Base-by-base conservation (phyloP, 1,284 basidiomycete species). In the Cryptococcus sp. region DNA sequence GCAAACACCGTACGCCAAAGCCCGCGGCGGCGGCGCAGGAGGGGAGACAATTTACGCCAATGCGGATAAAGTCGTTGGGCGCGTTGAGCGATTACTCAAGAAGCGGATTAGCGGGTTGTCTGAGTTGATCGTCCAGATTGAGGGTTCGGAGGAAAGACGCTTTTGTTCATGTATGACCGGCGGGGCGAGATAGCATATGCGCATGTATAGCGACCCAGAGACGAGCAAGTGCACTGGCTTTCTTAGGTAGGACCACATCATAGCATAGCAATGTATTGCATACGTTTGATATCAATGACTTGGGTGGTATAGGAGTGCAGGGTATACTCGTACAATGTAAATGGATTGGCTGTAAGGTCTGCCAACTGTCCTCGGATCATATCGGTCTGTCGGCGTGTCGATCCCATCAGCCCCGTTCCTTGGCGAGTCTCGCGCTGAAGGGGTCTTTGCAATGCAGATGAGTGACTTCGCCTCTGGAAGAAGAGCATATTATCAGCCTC, bases 371-470 rank as follows among this genome's bases (percentile, higher is more conserved):
- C n/a, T n/a, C n/a, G n/a, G n/a, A n/a, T n/a, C n/a, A n/a, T n/a
- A n/a, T n/a, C n/a, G n/a, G n/a, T n/a, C n/a, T n/a, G 39, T 27
- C 44, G 54, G 1, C 25, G 46, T 44, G 40, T 45, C 51, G 27
- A 31, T 48, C 2, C 2, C 8, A 35, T 35, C 60, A 66, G 46
- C 64, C 60, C 23, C 71, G 58, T 31, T 65, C 20, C 57, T 64
- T 60, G 19, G 68, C 64, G 7, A 78, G 67, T 47, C 55, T 60
- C 10, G 62, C 69, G 16, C 88, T 82, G 76, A 93, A 93, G 1
- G 83, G 83, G 72, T 94, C 92, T 42, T 91, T 87, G 74, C 93
- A 96, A 66, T 93, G 90, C 73, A 94, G 91, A 79, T 95, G 93
- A 0, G 92, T 95, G 2, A 95, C 93, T 75, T 94, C 90, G 3